These are phyloP conservation scores for Tremellales sp. DNA, from an alignment of 1,284 basidiomycete species.

Conservation along the genomic window DNA sequence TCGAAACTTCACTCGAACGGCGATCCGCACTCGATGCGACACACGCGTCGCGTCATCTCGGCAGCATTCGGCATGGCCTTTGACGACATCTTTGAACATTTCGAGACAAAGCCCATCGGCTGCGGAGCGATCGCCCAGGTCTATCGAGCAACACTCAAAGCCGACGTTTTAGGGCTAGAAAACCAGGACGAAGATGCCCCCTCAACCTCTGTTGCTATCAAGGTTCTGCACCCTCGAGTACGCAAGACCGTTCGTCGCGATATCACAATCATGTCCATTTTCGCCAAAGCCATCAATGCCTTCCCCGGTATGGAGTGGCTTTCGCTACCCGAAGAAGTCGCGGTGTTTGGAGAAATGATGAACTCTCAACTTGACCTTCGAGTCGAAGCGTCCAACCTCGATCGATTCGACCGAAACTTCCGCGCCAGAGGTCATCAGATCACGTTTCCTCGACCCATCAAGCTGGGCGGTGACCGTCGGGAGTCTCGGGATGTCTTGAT, in stretches of 20 bases:
- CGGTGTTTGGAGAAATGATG: constrained; percentile 98
- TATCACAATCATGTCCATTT: constrained; percentile 87
- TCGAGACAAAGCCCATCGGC: constrained; percentile 82
- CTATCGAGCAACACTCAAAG: constrained; percentile 22
- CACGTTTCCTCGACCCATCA: constrained; percentile 82
- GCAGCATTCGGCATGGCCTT: constrained; percentile 77
- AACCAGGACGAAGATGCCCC: constrained; percentile 41
- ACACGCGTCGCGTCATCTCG: constrained; percentile 82
- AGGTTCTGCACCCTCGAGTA: constrained; percentile 86
- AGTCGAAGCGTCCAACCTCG: constrained; percentile 83
- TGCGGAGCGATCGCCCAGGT: constrained; percentile 94
- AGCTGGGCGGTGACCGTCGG: constrained; percentile 21
- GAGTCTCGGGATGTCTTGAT: constrained; percentile 66
- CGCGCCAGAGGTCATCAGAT: constrained; percentile 67
- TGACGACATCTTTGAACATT: constrained; percentile 86
- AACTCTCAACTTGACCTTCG: constrained; percentile 86
- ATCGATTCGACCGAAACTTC: constrained; percentile 84
- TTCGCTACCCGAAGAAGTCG: constrained; percentile 91
- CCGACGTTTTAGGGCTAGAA: constrained; percentile 46
- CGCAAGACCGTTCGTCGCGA: constrained; percentile 78
- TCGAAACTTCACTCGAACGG: constrained; percentile 86
- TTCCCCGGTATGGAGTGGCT: constrained; percentile 96
- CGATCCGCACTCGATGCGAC: constrained; percentile 71
- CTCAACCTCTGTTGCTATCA: constrained; percentile 88
- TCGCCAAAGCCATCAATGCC: constrained; percentile 71